Evolutionary conservation across 352 stramenopile species (phyloP).

Genomic region (Pythium periplocum): DNA sequence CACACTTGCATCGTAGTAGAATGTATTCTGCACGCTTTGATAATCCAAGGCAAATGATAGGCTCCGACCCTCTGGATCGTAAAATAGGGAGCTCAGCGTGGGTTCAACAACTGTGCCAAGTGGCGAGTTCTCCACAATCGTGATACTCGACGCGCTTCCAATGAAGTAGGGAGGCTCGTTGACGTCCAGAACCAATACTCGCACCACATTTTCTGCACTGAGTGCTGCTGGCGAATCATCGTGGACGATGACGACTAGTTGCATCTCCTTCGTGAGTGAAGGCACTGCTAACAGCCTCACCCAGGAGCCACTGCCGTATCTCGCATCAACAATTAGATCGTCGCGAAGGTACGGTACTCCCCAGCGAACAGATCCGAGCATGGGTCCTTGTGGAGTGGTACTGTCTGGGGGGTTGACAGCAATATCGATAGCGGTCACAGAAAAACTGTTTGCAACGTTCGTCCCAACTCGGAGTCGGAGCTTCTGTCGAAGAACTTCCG

Average conservation of each 20-base stretch:
- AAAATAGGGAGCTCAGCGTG: constrained; percentile 11
- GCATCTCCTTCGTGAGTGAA: constrained; percentile 32
- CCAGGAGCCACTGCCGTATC: constrained; percentile 24
- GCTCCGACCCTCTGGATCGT: constrained; percentile 14
- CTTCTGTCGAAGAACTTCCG: not conserved
- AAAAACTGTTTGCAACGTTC: too few relatives aligned
- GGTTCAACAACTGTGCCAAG: constrained; percentile 8
- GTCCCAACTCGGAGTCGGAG: not conserved
- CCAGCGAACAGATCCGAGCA: constrained; percentile 1
- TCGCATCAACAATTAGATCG: constrained; percentile 20
- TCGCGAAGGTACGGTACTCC: constrained; percentile 9
- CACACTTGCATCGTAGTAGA: constrained; percentile 40
- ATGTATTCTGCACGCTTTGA: constrained; percentile 29
- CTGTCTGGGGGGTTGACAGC: too few relatives aligned
- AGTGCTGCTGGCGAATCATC: constrained; percentile 29
- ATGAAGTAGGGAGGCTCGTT: constrained; percentile 19
- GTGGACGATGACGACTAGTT: constrained; percentile 25
- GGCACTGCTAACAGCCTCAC: constrained; percentile 27
- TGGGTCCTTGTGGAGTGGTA: constrained; percentile 1
- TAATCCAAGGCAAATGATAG: constrained; percentile 20
- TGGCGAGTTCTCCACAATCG: constrained; percentile 12
- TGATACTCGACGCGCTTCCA: not conserved
- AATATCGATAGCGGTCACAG: too few relatives aligned
- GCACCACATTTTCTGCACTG: constrained; percentile 7
- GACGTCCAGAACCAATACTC: constrained; percentile 13